A percentile compares a stretch with the other conserved stretches of the same genome.
Evolutionary conservation across 257 asterid genomes (phyloP).

Genomic region (Nyctanthes arbortristis): DNA sequence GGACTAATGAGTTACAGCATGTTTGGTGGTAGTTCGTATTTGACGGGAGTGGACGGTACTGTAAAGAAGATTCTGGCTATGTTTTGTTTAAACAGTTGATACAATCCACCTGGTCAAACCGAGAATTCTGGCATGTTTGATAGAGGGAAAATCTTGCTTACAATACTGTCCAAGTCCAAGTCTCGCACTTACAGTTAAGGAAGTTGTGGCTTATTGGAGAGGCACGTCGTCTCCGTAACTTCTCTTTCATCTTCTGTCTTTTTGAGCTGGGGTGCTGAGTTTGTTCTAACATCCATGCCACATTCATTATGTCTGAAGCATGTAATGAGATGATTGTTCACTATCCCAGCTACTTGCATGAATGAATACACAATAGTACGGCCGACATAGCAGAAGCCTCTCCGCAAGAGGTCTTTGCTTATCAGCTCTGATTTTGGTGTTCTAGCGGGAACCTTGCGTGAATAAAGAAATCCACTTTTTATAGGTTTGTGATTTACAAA

Average conservation of each 20-base stretch:
- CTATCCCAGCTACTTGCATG: conserved; percentile 79
- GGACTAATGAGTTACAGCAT: not conserved
- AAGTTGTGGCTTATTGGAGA: conserved; percentile 15
- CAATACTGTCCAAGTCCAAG: not conserved
- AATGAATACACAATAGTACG: conserved; percentile 77
- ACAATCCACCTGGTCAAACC: not conserved
- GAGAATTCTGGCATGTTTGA: not conserved
- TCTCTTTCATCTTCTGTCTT: conserved; percentile 20
- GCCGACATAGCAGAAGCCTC: conserved; percentile 76
- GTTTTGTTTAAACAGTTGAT: too few relatives aligned
- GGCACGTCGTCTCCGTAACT: conserved; percentile 24
- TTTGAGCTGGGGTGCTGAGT: conserved; percentile 17
- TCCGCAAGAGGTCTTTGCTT: conserved; percentile 74
- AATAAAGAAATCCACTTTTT: conserved; percentile 46
- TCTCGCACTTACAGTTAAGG: conserved; percentile 4
- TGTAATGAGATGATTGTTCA: conserved; percentile 62
- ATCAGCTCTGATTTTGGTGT: conserved; percentile 77
- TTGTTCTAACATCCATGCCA: conserved; percentile 22
- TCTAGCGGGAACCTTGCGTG: conserved; percentile 69
- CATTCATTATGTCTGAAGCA: conserved; percentile 70
- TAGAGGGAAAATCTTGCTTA: not conserved
- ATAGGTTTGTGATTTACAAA: conserved; percentile 60
- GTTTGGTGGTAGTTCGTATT: not conserved
- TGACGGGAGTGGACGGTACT: not conserved
- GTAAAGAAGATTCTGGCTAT: not conserved